Conservation (phyloP, 495 filamentous ascomycete genomes). For the Aspergillus coremiiformis region DNA sequence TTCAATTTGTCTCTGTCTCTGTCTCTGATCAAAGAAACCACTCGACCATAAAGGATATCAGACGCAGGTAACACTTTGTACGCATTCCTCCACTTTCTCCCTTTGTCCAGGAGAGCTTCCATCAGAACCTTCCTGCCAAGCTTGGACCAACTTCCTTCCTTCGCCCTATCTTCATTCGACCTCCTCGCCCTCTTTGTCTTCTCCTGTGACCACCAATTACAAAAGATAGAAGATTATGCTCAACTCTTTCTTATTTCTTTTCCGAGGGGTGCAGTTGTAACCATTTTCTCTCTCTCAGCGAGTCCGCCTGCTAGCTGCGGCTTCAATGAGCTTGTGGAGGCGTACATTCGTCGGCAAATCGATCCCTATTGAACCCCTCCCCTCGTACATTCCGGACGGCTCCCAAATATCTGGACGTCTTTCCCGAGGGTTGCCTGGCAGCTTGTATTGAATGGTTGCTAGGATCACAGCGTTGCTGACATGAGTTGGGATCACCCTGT, state of each 20-base stretch:
- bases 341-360: constrained; percentile 19
- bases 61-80: constrained; percentile 5
- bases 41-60: background rate
- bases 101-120: constrained; percentile 16
- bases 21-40: background rate
- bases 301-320: constrained; percentile 41
- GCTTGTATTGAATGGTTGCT: constrained; percentile 38
- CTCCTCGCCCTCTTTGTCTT: constrained; percentile 1
- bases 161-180: constrained; percentile 9
- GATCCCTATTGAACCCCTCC: constrained; percentile 20
- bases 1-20: background rate
- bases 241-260: constrained; percentile 1
- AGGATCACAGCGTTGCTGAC: constrained; percentile 37
- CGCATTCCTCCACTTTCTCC: constrained; percentile 21
- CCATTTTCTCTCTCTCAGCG: constrained; percentile 65
- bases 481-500: constrained; percentile 73
- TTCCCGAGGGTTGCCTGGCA: constrained; percentile 32
- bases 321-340: constrained; percentile 27
- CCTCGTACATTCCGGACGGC: constrained; percentile 29
- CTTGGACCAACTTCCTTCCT: constrained; percentile 5
- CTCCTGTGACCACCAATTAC: background rate
- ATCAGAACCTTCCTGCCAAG: constrained; percentile 10
- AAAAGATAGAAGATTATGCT: constrained; percentile 7
- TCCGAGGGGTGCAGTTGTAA: constrained; percentile 34
- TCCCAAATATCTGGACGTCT: constrained; percentile 15